A percentile compares a stretch with the other conserved stretches of the same genome.
Evolutionary conservation across 305 asterid genomes (phyloP).

Genomic region (Lippia alba): DNA sequence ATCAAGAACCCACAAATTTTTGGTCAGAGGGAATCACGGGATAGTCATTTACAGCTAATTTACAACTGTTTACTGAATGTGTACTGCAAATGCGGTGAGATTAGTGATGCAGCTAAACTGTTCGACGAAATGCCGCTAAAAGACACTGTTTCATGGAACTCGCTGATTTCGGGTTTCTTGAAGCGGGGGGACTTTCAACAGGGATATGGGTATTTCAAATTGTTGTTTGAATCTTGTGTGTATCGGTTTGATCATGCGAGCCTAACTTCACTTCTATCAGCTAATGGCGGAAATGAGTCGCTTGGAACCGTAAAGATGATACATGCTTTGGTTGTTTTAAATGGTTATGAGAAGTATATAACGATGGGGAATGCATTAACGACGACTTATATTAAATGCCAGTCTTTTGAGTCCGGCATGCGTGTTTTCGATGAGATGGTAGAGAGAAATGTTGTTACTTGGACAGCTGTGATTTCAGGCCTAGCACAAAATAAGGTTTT

Average conservation of each 20-base stretch:
- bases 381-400: slow-evolving; percentile 68
- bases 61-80: slow-evolving; percentile 63
- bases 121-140: slow-evolving; percentile 72
- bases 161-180: slow-evolving; percentile 76
- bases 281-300: slow-evolving; percentile 53
- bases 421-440: slow-evolving; percentile 65
- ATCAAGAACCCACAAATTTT: slow-evolving; percentile 55
- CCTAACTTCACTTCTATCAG: slow-evolving; percentile 66
- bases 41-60: slow-evolving; percentile 32
- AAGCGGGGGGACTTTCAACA: slow-evolving; percentile 41
- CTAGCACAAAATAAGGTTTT: slow-evolving; percentile 63
- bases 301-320: slow-evolving; percentile 50
- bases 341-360: slow-evolving; percentile 63
- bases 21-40: slow-evolving; percentile 1
- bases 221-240: slow-evolving; percentile 41
- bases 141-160: slow-evolving; percentile 85
- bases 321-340: slow-evolving; percentile 63
- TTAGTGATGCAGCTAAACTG: slow-evolving; percentile 57
- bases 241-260: slow-evolving; percentile 68
- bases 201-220: slow-evolving; percentile 64
- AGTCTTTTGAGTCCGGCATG: slow-evolving; percentile 56
- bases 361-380: slow-evolving; percentile 74
- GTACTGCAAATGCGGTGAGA: slow-evolving; percentile 54
- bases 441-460: slow-evolving; percentile 76
- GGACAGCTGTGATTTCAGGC: slow-evolving; percentile 90